Evolutionary conservation across 345 rosid species (phyloP).

Genomic region (Viola odorata): DNA sequence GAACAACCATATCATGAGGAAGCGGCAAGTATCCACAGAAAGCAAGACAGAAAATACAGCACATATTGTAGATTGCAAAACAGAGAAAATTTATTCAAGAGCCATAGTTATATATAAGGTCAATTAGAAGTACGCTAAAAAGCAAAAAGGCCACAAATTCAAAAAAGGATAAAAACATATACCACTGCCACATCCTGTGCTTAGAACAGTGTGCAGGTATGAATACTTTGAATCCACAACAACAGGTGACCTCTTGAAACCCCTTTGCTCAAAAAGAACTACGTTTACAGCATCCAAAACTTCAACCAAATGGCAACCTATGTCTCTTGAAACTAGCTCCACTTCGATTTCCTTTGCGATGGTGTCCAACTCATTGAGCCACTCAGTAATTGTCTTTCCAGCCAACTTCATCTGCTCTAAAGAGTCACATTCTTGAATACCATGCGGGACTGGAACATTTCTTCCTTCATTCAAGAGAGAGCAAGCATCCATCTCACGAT

Average conservation of each 20-base stretch:
- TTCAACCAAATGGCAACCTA: constrained; percentile 72
- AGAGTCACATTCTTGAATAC: constrained; percentile 35
- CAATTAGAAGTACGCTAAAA: neutral
- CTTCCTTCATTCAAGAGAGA: constrained; percentile 46
- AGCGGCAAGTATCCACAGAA: neutral
- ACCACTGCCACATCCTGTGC: constrained; percentile 77
- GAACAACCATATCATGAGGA: constrained; percentile 14
- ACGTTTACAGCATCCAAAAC: constrained; percentile 76
- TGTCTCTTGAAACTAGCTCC: constrained; percentile 68
- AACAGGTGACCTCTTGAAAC: constrained; percentile 69
- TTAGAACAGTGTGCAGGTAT: constrained; percentile 72
- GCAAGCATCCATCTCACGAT: constrained; percentile 53
- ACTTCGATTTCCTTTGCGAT: constrained; percentile 81
- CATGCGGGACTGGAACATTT: constrained; percentile 30
- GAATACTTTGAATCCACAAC: constrained; percentile 59
- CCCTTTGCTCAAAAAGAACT: constrained; percentile 72
- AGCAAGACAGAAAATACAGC: neutral
- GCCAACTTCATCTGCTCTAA: constrained; percentile 55
- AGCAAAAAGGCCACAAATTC: neutral
- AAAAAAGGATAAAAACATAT: constrained; percentile 25
- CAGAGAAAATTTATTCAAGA: too few species aligned
- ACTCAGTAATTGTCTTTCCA: constrained; percentile 55
- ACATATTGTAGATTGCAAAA: neutral
- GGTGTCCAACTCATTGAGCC: constrained; percentile 60
- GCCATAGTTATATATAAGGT: neutral